Evolutionary conservation across 2,329 filamentous ascomycete species (phyloP).

Genomic region (Hypoxylon sp.): DNA sequence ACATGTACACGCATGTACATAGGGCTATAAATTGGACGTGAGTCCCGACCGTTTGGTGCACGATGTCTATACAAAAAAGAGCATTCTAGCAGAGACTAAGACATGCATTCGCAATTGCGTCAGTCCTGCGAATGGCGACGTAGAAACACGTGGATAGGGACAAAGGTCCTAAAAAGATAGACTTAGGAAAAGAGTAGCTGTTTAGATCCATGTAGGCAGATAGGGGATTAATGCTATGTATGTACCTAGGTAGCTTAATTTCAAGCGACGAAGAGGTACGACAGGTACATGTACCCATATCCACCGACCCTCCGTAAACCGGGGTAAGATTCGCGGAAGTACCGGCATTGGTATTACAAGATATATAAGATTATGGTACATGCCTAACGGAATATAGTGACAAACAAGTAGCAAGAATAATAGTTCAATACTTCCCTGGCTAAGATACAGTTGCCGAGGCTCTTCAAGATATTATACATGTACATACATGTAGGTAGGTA

Average conservation of each 20-base stretch:
- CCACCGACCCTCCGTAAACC: constrained; percentile 15
- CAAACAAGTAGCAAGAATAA: not conserved
- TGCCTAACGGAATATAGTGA: not conserved
- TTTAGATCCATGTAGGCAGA: not conserved
- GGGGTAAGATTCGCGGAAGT: constrained; percentile 11
- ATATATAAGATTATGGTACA: not conserved
- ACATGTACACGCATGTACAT: constrained; percentile 1
- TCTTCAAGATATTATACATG: too few species aligned
- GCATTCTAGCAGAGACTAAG: not conserved
- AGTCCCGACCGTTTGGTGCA: constrained; percentile 9
- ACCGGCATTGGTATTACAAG: constrained; percentile 4
- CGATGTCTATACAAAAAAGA: constrained; percentile 4
- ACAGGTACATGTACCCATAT: constrained; percentile 8
- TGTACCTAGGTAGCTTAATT: not conserved
- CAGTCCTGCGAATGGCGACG: constrained; percentile 1
- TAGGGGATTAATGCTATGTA: not conserved
- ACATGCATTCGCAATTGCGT: constrained; percentile 17
- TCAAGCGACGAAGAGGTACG: not conserved
- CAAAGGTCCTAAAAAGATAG: not conserved
- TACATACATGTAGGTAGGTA: too few species aligned
- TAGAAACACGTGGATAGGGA: not conserved
- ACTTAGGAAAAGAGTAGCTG: not conserved
- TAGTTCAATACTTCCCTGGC: not conserved
- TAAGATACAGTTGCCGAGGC: not conserved
- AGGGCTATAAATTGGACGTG: constrained; percentile 9